Percentiles rank a stretch among this genome's conserved stretches.
phyloP scores from a whole-genome alignment of 2,329 filamentous ascomycete genomes.

The Cordyceps cicadae region DNA sequence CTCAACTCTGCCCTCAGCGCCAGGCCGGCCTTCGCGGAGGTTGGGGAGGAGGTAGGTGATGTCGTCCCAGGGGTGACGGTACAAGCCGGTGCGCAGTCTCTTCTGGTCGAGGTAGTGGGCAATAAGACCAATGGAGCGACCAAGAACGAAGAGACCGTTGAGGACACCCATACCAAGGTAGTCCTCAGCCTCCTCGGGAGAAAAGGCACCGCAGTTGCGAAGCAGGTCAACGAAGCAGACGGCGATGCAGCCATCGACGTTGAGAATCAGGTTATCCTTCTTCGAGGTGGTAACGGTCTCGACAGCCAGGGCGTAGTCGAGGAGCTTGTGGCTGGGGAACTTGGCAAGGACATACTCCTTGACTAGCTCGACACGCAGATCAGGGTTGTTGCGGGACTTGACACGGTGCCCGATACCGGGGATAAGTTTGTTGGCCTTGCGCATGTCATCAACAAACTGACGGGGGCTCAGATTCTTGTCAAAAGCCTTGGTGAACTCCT shows the following conservation, averaged over 20 bases:
- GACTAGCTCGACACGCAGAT: slow-evolving; percentile 97
- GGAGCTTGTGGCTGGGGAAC: slow-evolving; percentile 96
- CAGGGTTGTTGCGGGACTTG: slow-evolving; percentile 99
- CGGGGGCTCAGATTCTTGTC: slow-evolving; percentile 97
- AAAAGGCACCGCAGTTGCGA: slow-evolving; percentile 97
- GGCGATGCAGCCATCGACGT: slow-evolving; percentile 95
- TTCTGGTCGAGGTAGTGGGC: slow-evolving; percentile 99
- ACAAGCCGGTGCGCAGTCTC: slow-evolving; percentile 94
- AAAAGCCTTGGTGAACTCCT: slow-evolving; percentile 96
- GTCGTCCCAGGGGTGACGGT: slow-evolving; percentile 98
- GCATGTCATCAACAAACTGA: slow-evolving; percentile 98
- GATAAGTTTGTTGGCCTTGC: slow-evolving; percentile 99
- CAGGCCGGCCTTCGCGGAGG: slow-evolving; percentile 61
- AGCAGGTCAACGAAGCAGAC: slow-evolving; percentile 98
- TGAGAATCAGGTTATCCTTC: slow-evolving; percentile 99
- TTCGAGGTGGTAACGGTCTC: slow-evolving; percentile 98
- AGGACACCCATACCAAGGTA: slow-evolving; percentile 99
- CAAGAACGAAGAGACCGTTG: slow-evolving; percentile 98
- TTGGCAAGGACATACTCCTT: slow-evolving; percentile 98
- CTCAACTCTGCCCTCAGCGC: slow-evolving; percentile 80
- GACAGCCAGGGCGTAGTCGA: slow-evolving; percentile 96
- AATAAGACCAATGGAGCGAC: slow-evolving; percentile 96
- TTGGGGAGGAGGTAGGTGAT: slow-evolving; percentile 90
- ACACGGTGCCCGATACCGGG: slow-evolving; percentile 98
- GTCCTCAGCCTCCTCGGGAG: slow-evolving; percentile 90